Evolutionary conservation across 257 asterid species (phyloP).

Genomic region (Verbena officinalis): DNA sequence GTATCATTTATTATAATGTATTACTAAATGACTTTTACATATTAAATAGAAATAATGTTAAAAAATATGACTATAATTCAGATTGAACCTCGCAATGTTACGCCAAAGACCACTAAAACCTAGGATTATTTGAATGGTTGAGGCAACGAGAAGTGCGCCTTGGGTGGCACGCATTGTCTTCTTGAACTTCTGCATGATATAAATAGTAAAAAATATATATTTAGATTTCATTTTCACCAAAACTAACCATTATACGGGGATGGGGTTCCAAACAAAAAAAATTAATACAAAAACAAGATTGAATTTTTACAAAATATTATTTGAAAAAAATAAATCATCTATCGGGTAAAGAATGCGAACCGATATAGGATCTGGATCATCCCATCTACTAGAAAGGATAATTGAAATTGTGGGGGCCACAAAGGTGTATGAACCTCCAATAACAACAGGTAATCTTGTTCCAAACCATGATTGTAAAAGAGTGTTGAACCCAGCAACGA

Average conservation of each 20-base stretch:
- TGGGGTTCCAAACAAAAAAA: too few relatives aligned
- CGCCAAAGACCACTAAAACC: constrained; percentile 98
- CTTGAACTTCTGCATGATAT: constrained; percentile 62
- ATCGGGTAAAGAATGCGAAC: constrained; percentile 43
- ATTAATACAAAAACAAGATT: background rate
- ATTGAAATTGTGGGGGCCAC: constrained; percentile 92
- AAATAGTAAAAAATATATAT: background rate
- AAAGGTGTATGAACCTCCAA: constrained; percentile 89
- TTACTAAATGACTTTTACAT: background rate
- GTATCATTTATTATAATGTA: background rate
- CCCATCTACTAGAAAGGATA: constrained; percentile 85
- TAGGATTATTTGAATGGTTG: constrained; percentile 76
- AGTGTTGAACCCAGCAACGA: constrained; percentile 86
- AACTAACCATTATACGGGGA: background rate
- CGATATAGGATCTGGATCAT: constrained; percentile 74
- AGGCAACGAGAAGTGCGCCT: constrained; percentile 83
- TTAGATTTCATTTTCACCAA: background rate
- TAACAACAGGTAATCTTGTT: constrained; percentile 82
- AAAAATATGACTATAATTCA: background rate
- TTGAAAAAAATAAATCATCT: background rate
- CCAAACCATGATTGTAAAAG: constrained; percentile 76
- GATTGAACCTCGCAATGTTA: constrained; percentile 55
- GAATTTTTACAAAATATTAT: background rate
- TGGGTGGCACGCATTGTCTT: constrained; percentile 90
- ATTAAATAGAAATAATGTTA: background rate